Percentiles rank a stretch among this genome's conserved stretches.
These are phyloP conservation scores for Diplodia corticola DNA, from an alignment of 2,329 filamentous ascomycete genomes.

Conservation along the genomic window DNA sequence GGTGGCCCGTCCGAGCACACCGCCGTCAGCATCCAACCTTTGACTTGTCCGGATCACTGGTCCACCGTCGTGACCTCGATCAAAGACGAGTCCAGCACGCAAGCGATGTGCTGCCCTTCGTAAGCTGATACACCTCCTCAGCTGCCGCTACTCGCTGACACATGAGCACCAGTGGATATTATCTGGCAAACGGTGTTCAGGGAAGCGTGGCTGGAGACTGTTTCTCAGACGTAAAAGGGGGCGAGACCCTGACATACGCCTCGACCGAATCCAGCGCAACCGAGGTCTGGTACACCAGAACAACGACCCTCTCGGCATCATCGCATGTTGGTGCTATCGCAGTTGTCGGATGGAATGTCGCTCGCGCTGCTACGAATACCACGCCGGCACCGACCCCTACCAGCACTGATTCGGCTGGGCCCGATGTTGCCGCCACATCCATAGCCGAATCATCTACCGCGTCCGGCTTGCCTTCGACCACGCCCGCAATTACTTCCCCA, in stretches of 20 bases:
- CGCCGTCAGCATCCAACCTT: slow-evolving; percentile 19
- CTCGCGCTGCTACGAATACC: neutral
- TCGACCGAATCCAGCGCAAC: neutral
- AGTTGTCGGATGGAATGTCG: slow-evolving; percentile 22
- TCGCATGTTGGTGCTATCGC: slow-evolving; percentile 22
- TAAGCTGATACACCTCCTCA: neutral
- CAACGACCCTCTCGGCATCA: slow-evolving; percentile 6
- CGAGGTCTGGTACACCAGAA: slow-evolving; percentile 8
- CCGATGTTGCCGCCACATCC: too few species aligned
- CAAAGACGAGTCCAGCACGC: slow-evolving; percentile 13
- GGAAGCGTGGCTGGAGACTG: neutral
- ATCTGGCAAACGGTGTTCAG: neutral
- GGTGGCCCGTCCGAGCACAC: slow-evolving; percentile 17
- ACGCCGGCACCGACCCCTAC: neutral
- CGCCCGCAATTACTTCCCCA: neutral
- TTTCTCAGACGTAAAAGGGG: neutral
- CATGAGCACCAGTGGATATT: neutral
- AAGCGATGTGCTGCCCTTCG: slow-evolving; percentile 23
- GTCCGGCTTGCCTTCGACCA: neutral
- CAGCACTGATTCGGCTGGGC: neutral
- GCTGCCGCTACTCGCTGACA: neutral
- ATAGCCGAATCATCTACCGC: neutral
- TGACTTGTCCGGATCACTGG: slow-evolving; percentile 22
- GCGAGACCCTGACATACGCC: neutral
- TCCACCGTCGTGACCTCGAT: slow-evolving; percentile 21